Percentiles rank a stretch among this genome's conserved stretches.
These are phyloP conservation scores for Fusarium algeriense DNA, from an alignment of 2,329 filamentous ascomycete genomes.

Conservation along the genomic window DNA sequence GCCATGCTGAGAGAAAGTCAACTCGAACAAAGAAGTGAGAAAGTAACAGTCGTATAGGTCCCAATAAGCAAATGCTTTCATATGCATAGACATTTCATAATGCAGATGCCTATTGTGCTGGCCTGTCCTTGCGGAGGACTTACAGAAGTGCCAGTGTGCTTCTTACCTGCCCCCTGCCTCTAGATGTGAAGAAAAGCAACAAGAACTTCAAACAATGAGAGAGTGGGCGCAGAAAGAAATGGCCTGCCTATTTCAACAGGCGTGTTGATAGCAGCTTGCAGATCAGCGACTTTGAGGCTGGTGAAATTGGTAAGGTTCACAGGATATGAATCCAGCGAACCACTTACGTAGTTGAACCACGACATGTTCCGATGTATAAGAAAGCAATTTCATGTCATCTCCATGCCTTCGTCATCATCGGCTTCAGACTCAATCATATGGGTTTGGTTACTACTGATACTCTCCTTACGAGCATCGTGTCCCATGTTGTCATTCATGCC, in stretches of 20 bases:
- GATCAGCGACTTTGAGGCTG: constrained; percentile 14
- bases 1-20: constrained; percentile 24
- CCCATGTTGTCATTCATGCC: constrained; percentile 59
- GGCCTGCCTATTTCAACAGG: constrained; percentile 1
- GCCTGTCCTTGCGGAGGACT: not conserved
- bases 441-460: constrained; percentile 69
- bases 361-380: not conserved
- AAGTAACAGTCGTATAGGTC: not conserved
- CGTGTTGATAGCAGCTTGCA: constrained; percentile 17
- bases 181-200: not conserved
- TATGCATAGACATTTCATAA: not conserved
- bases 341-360: not conserved
- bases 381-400: constrained; percentile 58
- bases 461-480: constrained; percentile 65
- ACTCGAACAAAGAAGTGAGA: not conserved
- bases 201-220: constrained; percentile 1
- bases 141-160: constrained; percentile 12
- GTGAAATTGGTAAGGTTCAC: not conserved
- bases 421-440: constrained; percentile 68
- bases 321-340: not conserved
- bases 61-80: not conserved
- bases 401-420: constrained; percentile 74
- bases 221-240: not conserved
- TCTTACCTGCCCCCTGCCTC: not conserved
- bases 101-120: not conserved